These are phyloP conservation scores for Caryopteris hybrid DNA, from an alignment of 305 asterid species.

Conservation along the genomic window DNA sequence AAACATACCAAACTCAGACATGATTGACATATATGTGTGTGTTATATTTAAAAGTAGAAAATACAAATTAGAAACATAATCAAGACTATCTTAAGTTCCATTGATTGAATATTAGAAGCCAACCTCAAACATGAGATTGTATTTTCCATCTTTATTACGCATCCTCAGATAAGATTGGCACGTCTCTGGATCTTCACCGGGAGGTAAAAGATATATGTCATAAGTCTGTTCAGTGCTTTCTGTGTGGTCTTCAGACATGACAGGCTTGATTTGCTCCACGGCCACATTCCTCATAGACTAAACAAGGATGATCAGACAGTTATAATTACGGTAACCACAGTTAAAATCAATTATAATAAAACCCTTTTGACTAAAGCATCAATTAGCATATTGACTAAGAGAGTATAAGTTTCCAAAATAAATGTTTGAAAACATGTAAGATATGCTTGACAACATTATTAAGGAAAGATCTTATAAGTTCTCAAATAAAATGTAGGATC, in stretches of 20 bases:
- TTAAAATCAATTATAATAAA: not conserved
- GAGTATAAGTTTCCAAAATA: too few species aligned
- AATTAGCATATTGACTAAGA: not conserved
- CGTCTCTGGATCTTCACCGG: conserved; percentile 99
- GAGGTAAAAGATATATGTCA: conserved; percentile 96
- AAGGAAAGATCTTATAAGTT: not conserved
- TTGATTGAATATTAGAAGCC: conserved; percentile 15
- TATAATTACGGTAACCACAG: conserved; percentile 7
- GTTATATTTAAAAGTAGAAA: not conserved
- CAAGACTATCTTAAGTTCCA: not conserved
- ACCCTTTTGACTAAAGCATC: conserved; percentile 7
- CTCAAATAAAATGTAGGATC: not conserved
- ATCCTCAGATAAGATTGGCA: conserved; percentile 98
- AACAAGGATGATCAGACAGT: conserved; percentile 26
- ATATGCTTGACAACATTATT: not conserved
- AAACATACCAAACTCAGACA: not conserved
- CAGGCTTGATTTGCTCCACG: conserved; percentile 64
- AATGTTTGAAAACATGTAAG: not conserved
- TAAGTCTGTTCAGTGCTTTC: conserved; percentile 82
- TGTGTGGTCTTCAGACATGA: conserved; percentile 58
- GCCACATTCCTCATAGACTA: conserved; percentile 65
- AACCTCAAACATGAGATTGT: conserved; percentile 99
- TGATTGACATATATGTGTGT: not conserved
- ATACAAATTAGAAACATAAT: not conserved
- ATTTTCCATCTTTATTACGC: conserved; percentile 97